phyloP scores from a whole-genome alignment of 2,329 filamentous ascomycete species.

The Sporothrix curviconia region DNA sequence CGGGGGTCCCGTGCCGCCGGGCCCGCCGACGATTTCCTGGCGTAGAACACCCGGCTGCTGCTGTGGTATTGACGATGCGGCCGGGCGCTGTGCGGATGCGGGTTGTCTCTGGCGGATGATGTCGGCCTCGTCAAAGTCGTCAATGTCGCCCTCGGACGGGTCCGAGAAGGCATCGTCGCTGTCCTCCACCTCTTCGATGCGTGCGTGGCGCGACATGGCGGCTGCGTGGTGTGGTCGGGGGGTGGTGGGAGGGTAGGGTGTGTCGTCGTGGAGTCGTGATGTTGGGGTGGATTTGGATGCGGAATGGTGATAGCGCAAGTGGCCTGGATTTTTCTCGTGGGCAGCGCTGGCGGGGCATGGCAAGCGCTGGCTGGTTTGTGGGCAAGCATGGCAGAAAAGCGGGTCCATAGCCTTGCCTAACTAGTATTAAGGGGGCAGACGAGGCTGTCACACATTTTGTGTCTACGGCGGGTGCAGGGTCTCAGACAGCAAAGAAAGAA shows the following conservation, averaged over 20 bases:
- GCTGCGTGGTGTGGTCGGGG: neutral
- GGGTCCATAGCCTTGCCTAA: neutral
- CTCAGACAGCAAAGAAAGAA: no score
- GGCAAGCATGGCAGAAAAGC: neutral
- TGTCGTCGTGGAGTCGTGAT: neutral
- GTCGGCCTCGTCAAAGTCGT: slow-evolving; percentile 53
- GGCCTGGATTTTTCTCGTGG: slow-evolving; percentile 13
- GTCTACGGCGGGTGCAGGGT: neutral
- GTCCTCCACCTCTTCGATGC: slow-evolving; percentile 89
- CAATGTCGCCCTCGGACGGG: slow-evolving; percentile 79
- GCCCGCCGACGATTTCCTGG: slow-evolving; percentile 13
- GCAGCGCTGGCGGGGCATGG: slow-evolving; percentile 8
- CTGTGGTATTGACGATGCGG: slow-evolving; percentile 9
- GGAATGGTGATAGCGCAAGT: neutral
- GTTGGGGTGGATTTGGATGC: neutral
- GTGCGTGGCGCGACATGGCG: slow-evolving; percentile 68
- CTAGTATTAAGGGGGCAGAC: neutral
- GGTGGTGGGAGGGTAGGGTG: neutral
- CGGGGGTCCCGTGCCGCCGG: slow-evolving; percentile 32
- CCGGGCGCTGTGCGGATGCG: slow-evolving; percentile 16
- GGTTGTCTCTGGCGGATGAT: slow-evolving; percentile 40
- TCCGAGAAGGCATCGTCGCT: slow-evolving; percentile 68
- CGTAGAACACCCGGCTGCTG: slow-evolving; percentile 6
- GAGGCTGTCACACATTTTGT: neutral
- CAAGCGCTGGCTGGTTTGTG: neutral